Base-by-base conservation (phyloP, 495 filamentous ascomycete species). In the Penicillium bovifimosum region DNA sequence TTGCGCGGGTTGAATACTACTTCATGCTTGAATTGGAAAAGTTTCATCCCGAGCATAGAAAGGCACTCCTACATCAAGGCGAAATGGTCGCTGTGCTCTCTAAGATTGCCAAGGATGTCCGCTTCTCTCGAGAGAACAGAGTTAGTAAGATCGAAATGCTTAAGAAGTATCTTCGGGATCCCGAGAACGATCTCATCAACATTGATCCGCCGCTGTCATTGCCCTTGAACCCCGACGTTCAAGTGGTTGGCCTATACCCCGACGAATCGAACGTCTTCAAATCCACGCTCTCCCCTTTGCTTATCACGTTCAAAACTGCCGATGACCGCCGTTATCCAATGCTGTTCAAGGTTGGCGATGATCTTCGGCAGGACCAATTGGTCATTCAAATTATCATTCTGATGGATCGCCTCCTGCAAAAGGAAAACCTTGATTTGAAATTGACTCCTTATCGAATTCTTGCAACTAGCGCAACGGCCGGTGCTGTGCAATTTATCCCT, bases 361-460 rank as follows among this genome's bases (percentile, higher is more conserved):
- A 99, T 63, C 79, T 99, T 34, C 87, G 93, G 0, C 93, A 99
- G 69, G 93, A 99, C 60, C 93, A 99, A 67, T 81, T 99, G 0
- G 91, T 97, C 41, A 95, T 99, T 54, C 93, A 99, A 56, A 96
- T 97, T 60, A 95, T 99, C 66, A 95, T 86, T 1, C 79, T 99
- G 41, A 99, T 99, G 93, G 93, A 99, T 61, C 87, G 91, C 26
- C 84, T 99, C 13, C 81, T 99, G 10, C 87, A 86, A 41, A 96
- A 97, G 59, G 93, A 97, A 63, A 99, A 99, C 59, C 82, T 99
- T 3, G 93, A 99, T 67, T 80, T 99, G 18, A 96, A 95, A 64
- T 77, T 99, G 1, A 88, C 91, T 0, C 93, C 93, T 5, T 99
- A 97, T 73, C 89, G 91, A 50, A 96, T 97, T 55, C 83, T 99